These are phyloP conservation scores for Trichoderma koningiopsis DNA, from an alignment of 2,329 filamentous ascomycete genomes.

Conservation along the genomic window DNA sequence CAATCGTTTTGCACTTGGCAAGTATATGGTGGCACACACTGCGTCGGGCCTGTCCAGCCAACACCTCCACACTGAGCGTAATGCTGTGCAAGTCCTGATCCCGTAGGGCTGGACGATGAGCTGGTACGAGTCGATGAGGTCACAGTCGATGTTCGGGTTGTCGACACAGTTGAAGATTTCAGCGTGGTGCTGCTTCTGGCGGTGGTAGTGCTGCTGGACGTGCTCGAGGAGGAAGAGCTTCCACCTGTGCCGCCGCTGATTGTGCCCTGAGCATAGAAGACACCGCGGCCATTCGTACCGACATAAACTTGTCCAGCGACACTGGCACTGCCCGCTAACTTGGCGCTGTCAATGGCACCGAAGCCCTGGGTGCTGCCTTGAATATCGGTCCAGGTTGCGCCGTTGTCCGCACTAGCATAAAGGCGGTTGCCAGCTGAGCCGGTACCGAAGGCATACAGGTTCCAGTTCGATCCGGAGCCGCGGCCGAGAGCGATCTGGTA, in stretches of 20 bases:
- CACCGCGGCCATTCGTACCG: conserved; percentile 13
- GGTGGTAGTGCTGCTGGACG: not conserved
- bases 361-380: conserved; percentile 14
- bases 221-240: not conserved
- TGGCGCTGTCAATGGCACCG: conserved; percentile 4
- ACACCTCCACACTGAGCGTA: conserved; percentile 15
- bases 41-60: conserved; percentile 16
- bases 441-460: conserved; percentile 7
- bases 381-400: conserved; percentile 17
- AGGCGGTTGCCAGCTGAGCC: conserved; percentile 6
- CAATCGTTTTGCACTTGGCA: conserved; percentile 17
- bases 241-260: conserved; percentile 9
- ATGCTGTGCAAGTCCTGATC: conserved; percentile 4
- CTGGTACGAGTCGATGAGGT: not conserved
- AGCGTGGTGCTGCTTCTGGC: not conserved
- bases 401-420: conserved; percentile 14
- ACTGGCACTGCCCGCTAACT: conserved; percentile 11
- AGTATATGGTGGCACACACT: conserved; percentile 7
- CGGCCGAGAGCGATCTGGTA: conserved; percentile 16
- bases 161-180: not conserved
- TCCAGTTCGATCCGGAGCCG: conserved; percentile 16
- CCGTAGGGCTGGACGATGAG: not conserved
- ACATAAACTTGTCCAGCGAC: conserved; percentile 14
- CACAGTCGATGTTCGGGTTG: not conserved
- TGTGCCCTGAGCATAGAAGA: conserved; percentile 15